Conservation (phyloP, 2,329 filamentous ascomycete genomes). For the Blumeriella jaapii region DNA sequence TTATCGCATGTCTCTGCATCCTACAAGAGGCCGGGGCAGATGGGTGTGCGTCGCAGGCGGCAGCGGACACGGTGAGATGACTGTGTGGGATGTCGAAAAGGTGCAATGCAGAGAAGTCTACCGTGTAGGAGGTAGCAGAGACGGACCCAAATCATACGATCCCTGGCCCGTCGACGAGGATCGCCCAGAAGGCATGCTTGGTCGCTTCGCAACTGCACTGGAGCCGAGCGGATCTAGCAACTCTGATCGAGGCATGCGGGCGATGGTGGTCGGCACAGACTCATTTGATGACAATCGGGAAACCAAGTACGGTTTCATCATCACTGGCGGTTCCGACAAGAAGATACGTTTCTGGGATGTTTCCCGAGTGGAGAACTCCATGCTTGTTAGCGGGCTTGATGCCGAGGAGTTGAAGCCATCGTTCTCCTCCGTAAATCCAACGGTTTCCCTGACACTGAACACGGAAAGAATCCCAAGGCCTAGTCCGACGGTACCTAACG, state of each 20-base stretch:
- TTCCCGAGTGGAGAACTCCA: conserved; percentile 62
- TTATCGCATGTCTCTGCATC: conserved; percentile 68
- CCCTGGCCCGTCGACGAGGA: conserved; percentile 88
- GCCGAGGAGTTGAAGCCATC: conserved; percentile 60
- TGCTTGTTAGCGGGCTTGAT: conserved; percentile 68
- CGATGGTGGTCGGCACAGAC: conserved; percentile 63
- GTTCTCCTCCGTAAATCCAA: conserved; percentile 55
- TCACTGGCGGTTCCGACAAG: conserved; percentile 82
- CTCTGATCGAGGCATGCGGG: conserved; percentile 57
- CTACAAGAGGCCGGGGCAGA: conserved; percentile 63
- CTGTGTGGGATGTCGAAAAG: conserved; percentile 92
- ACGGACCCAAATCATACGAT: conserved; percentile 57
- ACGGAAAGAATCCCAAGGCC: conserved; percentile 38
- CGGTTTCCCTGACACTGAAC: conserved; percentile 51
- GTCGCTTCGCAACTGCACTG: conserved; percentile 67
- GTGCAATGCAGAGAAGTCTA: conserved; percentile 82
- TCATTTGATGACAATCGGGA: conserved; percentile 59
- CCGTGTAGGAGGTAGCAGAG: conserved; percentile 49
- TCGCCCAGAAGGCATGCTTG: conserved; percentile 73
- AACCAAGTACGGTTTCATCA: conserved; percentile 67
- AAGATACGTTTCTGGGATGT: conserved; percentile 94
- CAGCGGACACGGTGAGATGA: conserved; percentile 77
- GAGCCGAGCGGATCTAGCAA: conserved; percentile 45
- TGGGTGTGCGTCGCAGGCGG: conserved; percentile 86
- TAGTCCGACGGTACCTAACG: conserved; percentile 24